These are phyloP conservation scores for Coemansia sp. DNA, from an alignment of 192 early-diverging fungal genomes.

Conservation along the genomic window DNA sequence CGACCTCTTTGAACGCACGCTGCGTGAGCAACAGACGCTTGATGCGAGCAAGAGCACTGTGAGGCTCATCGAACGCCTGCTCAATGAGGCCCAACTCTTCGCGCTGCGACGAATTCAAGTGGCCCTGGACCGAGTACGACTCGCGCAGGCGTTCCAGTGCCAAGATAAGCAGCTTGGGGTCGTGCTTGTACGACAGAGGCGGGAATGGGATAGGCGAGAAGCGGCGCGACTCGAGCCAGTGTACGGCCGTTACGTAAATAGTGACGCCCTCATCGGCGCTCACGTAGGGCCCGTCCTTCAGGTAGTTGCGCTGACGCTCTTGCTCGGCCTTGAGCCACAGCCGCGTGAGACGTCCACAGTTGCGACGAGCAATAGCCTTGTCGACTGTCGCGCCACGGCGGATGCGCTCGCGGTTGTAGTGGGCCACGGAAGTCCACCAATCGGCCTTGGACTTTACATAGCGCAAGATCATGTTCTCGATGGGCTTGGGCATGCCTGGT, in stretches of 20 bases:
- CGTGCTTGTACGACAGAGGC: constrained; percentile 99
- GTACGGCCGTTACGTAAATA: constrained; percentile 95
- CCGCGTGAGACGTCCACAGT: constrained; percentile 95
- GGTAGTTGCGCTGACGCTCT: constrained; percentile 98
- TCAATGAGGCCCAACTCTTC: constrained; percentile 98
- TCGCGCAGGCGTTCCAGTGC: constrained; percentile 95
- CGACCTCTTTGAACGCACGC: constrained; percentile 98
- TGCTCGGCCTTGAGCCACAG: constrained; percentile 99
- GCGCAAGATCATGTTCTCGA: constrained; percentile 98
- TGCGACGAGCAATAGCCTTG: constrained; percentile 98
- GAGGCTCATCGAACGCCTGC: constrained; percentile 97
- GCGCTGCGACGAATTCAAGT: constrained; percentile 92
- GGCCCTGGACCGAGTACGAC: constrained; percentile 91
- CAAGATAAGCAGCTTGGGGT: constrained; percentile 95
- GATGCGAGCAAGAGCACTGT: constrained; percentile 66
- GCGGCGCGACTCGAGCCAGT: constrained; percentile 97
- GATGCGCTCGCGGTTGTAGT: constrained; percentile 99
- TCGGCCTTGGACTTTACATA: constrained; percentile 99
- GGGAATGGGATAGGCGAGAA: constrained; percentile 99
- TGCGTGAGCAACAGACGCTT: constrained; percentile 96
- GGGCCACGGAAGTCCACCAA: constrained; percentile 98
- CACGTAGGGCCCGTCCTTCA: constrained; percentile 98
- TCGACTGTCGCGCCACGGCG: constrained; percentile 97
- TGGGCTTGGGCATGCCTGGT: constrained; percentile 93
- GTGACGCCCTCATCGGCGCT: constrained; percentile 97